Conservation (phyloP, 805 yeast genomes). For the Schwanniomyces vanrijiae region DNA sequence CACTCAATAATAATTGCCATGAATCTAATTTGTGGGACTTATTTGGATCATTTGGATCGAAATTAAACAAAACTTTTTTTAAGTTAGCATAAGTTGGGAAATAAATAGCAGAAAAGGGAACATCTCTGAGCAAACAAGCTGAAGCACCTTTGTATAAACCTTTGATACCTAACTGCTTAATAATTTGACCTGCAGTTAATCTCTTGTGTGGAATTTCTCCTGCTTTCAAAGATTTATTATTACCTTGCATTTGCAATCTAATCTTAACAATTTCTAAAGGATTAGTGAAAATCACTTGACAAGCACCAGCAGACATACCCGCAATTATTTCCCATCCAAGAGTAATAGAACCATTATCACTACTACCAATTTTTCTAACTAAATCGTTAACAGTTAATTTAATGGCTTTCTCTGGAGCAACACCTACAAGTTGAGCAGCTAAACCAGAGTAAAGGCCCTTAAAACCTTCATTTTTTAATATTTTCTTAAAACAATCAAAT, state of each 20-base stretch:
- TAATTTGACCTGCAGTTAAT: slow-evolving; percentile 65
- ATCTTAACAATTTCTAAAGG: slow-evolving; percentile 96
- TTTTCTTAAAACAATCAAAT: slow-evolving; percentile 80
- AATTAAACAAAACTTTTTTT: slow-evolving; percentile 76
- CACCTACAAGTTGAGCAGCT: slow-evolving; percentile 93
- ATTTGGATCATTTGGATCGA: slow-evolving; percentile 68
- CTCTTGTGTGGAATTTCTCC: slow-evolving; percentile 43
- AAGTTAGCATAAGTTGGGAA: slow-evolving; percentile 96
- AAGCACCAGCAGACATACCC: slow-evolving; percentile 94
- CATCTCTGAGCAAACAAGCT: slow-evolving; percentile 92
- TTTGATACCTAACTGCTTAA: slow-evolving; percentile 72
- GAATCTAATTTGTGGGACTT: slow-evolving; percentile 64
- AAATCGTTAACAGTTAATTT: slow-evolving; percentile 92
- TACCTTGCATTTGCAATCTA: slow-evolving; percentile 82
- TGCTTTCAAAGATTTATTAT: slow-evolving; percentile 26
- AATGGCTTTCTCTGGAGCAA: slow-evolving; percentile 97
- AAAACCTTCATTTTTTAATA: slow-evolving; percentile 73
- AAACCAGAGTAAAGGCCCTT: slow-evolving; percentile 89
- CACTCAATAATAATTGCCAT: slow-evolving; percentile 82
- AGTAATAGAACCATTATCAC: slow-evolving; percentile 37
- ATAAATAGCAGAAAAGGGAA: slow-evolving; percentile 94
- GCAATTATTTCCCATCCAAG: slow-evolving; percentile 74
- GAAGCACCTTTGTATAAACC: slow-evolving; percentile 91
- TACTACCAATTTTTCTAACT: slow-evolving; percentile 69
- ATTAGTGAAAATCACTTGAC: slow-evolving; percentile 94